Evolutionary conservation across 208 protist species (phyloP), one percentile per base, ranked within the genome.

Genomic region (Leishmania tropica): DNA sequence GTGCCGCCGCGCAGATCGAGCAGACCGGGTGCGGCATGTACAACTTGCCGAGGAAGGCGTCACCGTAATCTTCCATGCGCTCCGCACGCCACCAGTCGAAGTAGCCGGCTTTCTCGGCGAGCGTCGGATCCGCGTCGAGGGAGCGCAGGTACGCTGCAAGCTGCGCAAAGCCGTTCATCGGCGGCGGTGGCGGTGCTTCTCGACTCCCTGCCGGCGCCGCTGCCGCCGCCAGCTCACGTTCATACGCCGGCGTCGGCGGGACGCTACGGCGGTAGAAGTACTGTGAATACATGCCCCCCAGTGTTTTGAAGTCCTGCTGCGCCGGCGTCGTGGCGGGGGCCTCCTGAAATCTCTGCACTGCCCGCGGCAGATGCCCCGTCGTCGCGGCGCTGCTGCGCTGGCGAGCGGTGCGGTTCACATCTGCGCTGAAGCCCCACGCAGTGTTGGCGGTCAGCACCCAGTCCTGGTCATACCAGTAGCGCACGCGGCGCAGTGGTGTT

Each of bases 151-250:
- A 83, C 47, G 80, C 80, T 8, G 80, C 80, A 1, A 83, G 80
- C 65, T 83, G 80, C 24, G 80, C 80, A 35, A 83, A 83, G 40
- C 80, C 80, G 74, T 56, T 83, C 74, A 79, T 79, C 47, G 80
- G 74, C 31, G 60, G 42, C 56, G n/a, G 62, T 42, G 31, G 15
- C 48, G 48, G 15, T 53, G 21, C 54, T 3, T 28, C 5, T 28
- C 54, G 54, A 28, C 54, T 0, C 54, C 54, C 0, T 17, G 48
- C 48, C 40, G 68, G 42, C 68, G 40, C 37, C 68, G 42, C 42
- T 1, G 42, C 4, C 28, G 70, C 70, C 10, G 31, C 19, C 24
- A 75, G 11, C 40, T 54, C 70, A 2, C 70, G 70, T 42, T 82
- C 74, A 47, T 48, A 72, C 60, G 56, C 35, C 1, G 56, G 21